Evolutionary conservation across 192 early-diverging fungal species (phyloP).

Genomic region (Piromyces finnis): DNA sequence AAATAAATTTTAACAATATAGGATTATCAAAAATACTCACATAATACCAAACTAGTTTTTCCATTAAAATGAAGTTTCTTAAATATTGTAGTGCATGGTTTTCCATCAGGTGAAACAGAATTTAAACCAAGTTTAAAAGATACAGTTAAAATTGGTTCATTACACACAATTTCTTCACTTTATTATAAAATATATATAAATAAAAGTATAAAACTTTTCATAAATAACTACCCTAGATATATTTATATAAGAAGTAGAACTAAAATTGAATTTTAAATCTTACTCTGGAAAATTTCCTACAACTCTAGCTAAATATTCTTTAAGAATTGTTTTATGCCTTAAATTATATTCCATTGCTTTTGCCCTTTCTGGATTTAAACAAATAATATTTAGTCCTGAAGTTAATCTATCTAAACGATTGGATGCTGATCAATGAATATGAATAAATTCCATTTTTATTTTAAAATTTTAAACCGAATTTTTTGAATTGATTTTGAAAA

Average conservation of each 20-base stretch:
- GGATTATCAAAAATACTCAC: conserved; percentile 8
- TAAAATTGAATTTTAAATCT: conserved; percentile 2
- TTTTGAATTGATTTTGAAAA: no score
- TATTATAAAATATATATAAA: neutral
- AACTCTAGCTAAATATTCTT: conserved; percentile 79
- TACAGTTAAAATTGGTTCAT: conserved; percentile 66
- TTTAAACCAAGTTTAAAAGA: conserved; percentile 81
- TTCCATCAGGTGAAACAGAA: conserved; percentile 64
- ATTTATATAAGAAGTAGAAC: no score
- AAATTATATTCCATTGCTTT: conserved; percentile 46
- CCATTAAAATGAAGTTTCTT: conserved; percentile 41
- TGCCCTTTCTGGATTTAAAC: conserved; percentile 24
- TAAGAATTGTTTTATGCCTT: conserved; percentile 43
- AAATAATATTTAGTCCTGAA: conserved; percentile 76
- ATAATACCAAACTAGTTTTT: conserved; percentile 51
- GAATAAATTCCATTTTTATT: no score
- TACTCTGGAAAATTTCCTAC: conserved; percentile 70
- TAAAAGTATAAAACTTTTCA: no score
- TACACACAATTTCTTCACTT: conserved; percentile 17
- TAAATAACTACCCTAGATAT: no score
- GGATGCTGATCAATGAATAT: no score
- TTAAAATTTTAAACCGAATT: no score
- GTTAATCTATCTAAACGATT: conserved; percentile 90
- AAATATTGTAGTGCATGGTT: conserved; percentile 67
- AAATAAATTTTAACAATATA: no score